Base-by-base conservation (phyloP, 2,329 filamentous ascomycete species). In the Colletotrichum noveboracense region DNA sequence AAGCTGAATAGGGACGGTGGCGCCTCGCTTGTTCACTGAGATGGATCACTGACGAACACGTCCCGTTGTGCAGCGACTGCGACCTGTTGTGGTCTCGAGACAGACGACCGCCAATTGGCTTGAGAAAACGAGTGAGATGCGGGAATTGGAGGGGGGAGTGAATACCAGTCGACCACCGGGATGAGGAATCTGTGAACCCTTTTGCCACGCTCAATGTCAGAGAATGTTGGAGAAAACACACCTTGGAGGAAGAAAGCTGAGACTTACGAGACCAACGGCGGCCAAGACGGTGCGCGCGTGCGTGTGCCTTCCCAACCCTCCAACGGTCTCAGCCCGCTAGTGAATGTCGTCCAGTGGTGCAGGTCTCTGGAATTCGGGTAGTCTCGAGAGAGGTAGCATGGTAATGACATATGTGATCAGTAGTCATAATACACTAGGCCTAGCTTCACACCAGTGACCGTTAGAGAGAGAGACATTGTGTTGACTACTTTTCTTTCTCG, bases 181-280 rank as follows among this genome's bases (percentile, higher is more conserved):
- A 34, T 21, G 30, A 43, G 48, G 21, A 6, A 60, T 60, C 60
- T 55, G 30, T 60, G 43, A 48, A 36, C 32, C 43, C 36, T 67
- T 70, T 66, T 36, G 68, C 48, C 67, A 71, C 71, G 30, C 65
- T 28, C 24, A 14, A 28, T 6, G 69, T 38, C 21, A 21, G 34
- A 43, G 65, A 73, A 38, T 55, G 52, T 24, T 34, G 24, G 72
- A 75, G 72, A 61, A 75, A 75, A 71, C 72, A 75, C 72, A 70
- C 72, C 72, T 68, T 52, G 30, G 24, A 36, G 56, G 26, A 75
- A 75, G 72, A 66, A 75, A 75, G 61, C 52, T 62, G 61, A 71
- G 68, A 75, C 72, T 66, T 71, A 61, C 72, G 60, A 75, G 60
- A 38, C 55, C 61, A 71, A 75, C 71, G 56, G 70, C 66, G 30